Conservation (phyloP, 108 stramenopile species). For the Pseudonitzschia multiseries region DNA sequence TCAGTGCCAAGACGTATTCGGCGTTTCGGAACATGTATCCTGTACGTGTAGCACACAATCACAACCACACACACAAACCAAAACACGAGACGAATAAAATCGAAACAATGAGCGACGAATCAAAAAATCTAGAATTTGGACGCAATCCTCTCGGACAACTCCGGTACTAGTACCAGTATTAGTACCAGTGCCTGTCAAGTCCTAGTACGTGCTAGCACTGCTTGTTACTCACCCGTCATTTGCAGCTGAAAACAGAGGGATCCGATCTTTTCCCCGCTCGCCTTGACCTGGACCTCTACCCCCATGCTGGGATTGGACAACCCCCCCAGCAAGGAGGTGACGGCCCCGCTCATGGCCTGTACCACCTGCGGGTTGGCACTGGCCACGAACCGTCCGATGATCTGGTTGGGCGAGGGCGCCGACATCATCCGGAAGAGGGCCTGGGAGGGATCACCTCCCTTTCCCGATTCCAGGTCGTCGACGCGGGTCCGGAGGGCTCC, state of each 20-base stretch:
- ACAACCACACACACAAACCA: background rate
- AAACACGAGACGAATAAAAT: background rate
- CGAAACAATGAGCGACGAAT: too few species aligned
- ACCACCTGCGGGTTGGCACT: conserved; percentile 79
- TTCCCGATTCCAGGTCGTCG: conserved; percentile 67
- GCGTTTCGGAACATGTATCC: conserved; percentile 90
- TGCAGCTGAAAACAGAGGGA: conserved; percentile 83
- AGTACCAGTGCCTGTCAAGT: too few species aligned
- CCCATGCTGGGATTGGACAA: conserved; percentile 69
- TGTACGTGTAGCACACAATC: background rate
- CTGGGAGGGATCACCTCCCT: conserved; percentile 56
- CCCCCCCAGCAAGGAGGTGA: conserved; percentile 70
- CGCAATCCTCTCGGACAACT: too few species aligned
- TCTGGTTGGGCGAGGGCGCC: conserved; percentile 65
- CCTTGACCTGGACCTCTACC: conserved; percentile 68
- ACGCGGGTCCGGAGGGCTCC: conserved; percentile 61
- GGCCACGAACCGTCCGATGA: conserved; percentile 67
- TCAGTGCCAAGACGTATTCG: conserved; percentile 87
- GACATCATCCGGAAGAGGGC: conserved; percentile 76
- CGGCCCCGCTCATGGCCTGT: conserved; percentile 80
- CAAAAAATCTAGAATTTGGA: too few species aligned
- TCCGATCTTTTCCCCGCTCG: conserved; percentile 75
- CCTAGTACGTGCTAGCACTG: too few species aligned
- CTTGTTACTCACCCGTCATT: conserved; percentile 65
- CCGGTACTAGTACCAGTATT: too few species aligned